Base-by-base conservation (phyloP, 352 stramenopile genomes). In the Peronospora farinosa region DNA sequence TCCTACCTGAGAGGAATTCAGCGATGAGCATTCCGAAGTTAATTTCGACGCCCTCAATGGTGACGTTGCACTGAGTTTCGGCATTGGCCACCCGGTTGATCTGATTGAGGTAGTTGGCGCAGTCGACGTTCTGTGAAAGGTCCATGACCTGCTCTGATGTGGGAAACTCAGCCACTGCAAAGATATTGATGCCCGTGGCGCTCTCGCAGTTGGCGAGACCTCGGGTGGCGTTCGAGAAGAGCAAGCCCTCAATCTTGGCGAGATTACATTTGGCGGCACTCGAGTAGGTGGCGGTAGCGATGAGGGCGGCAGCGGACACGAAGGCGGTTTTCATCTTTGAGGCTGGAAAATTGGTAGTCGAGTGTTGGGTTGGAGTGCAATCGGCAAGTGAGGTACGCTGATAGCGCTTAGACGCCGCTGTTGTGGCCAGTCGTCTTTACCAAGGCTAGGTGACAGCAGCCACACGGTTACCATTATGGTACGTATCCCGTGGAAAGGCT, bases 1-100 rank as follows among this genome's bases (percentile, higher is more conserved):
- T 84, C 47, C 79, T 73, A 21, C 77, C 77, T 13, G 60, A 64
- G 10, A 86, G 59, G 33, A 85, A 62, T 7, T 63, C 45, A 33
- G 65, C 67, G 41, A 88, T 65, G 33, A 88, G 60, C 12, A 36
- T 31, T 19, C 67, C 65, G 39, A 80, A 84, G 32, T 61, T 64
- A 21, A 76, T 62, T 2, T 50, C 42, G 1, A 58, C 57, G 13
- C 58, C 69, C 32, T 62, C 61, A 21, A 86, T 30, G n/a, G 40
- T 36, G 23, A 46, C 25, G n/a, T 35, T 46, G 60, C 40, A 46
- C n/a, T 46, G 40, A 13, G 8, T 36, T 23, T 45, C 39, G 5
- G 39, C 23, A 7, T 45, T 45, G 39, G 39, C 39, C 39, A 31
- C 23, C 23, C 23, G 39, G 39, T 45, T 45, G 39, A 45, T 45